A percentile compares a stretch with the other conserved stretches of the same genome.
Conservation (phyloP, 225 moss, liverwort and hornwort genomes). For the Rhytidiadelphus loreus region DNA sequence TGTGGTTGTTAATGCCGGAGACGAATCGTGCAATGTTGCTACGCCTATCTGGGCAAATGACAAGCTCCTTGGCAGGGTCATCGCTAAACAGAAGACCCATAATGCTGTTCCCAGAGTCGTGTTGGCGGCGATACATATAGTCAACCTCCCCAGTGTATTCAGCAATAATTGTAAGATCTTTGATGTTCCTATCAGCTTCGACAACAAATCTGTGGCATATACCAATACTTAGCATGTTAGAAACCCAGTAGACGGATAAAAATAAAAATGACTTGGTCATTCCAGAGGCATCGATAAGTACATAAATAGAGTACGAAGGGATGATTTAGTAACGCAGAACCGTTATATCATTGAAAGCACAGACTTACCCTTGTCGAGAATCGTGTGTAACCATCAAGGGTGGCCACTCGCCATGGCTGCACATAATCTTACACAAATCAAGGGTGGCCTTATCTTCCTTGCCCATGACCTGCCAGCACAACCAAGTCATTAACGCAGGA, state of each 20-base stretch:
- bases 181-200: constrained; percentile 80
- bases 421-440: constrained; percentile 69
- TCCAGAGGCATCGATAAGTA: neutral
- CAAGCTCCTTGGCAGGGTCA: constrained; percentile 58
- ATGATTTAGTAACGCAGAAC: neutral
- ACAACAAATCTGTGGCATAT: constrained; percentile 68
- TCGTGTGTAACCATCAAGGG: constrained; percentile 84
- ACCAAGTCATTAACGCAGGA: neutral
- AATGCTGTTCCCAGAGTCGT: constrained; percentile 77
- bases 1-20: constrained; percentile 92
- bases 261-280: neutral
- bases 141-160: constrained; percentile 97
- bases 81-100: constrained; percentile 85
- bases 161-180: constrained; percentile 87
- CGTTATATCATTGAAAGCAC: neutral
- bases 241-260: neutral
- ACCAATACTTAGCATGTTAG: neutral
- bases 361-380: constrained; percentile 64
- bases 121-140: constrained; percentile 62
- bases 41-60: constrained; percentile 87
- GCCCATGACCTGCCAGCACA: constrained; percentile 52
- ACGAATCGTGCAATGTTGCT: constrained; percentile 90
- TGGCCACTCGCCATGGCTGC: constrained; percentile 67
- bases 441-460: constrained; percentile 84
- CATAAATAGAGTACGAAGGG: neutral